Evolutionary conservation across 2,329 filamentous ascomycete genomes (phyloP), one percentile per base, ranked within the genome.

Genomic region (Canariomyces notabilis): DNA sequence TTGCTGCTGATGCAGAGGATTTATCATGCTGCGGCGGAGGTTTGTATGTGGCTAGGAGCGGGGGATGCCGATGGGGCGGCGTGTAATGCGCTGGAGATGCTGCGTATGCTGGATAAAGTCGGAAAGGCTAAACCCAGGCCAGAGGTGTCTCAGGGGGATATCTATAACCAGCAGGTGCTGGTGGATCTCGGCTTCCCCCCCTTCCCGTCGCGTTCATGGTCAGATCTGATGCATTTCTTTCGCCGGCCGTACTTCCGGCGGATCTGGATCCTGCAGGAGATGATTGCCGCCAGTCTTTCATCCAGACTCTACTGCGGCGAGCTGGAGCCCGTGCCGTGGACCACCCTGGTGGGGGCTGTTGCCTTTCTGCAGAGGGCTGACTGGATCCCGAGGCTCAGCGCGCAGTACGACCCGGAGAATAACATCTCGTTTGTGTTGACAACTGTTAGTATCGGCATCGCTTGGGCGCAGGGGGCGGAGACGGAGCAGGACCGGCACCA

Each of bases 221-320:
- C n/a, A 15, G 37, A 18, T 2, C 16, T 41, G 15, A 12, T 2
- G 5, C 14, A 8, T 1, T 23, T 49, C 1, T 40, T 42, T 20
- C 1, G 16, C 7, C 23, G 42, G 4, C 19, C 19, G 1, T 49
- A 41, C 5, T 49, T 37, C 21, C 37, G 32, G 12, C 36, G 47
- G 12, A 38, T 37, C 2, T 46, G 42, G 47, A 37, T 41, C 23
- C 2, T 49, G 5, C 47, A 49, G 33, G 47, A 49, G 12, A 9
- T 39, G 2, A 37, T 49, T 8, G 12, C 37, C 9, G 42, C 47
- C n/a, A 7, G 20, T 11, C 37, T 22, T 6, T 15, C 6, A 12
- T 38, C 37, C 9, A 22, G 26, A 15, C 19, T 38, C 20, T 38
- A 26, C 20, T 38, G 37, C 20, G 37, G 37, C 37, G 20, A 21